Evolutionary conservation across 768 basidiomycete species (phyloP).

Genomic region (Lepiota venenata): DNA sequence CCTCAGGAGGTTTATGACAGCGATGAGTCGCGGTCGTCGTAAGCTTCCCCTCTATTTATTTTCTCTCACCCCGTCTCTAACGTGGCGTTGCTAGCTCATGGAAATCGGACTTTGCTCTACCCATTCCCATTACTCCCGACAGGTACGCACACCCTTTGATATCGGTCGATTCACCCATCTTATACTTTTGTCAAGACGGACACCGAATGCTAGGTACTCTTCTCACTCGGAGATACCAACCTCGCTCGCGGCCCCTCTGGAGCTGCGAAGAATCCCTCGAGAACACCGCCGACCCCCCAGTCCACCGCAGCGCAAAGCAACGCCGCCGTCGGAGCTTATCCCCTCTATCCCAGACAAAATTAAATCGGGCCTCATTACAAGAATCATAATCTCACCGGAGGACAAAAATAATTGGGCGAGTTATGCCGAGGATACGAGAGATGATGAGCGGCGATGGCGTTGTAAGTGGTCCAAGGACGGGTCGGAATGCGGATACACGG

Average conservation of each 20-base stretch:
- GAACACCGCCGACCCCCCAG: background rate
- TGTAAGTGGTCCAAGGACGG: constrained; percentile 6
- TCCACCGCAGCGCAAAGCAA: background rate
- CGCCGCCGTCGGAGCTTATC: no score
- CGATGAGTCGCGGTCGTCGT: background rate
- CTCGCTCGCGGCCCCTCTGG: background rate
- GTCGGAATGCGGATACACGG: constrained; percentile 17
- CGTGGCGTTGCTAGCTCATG: no score
- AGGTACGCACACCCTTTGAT: no score
- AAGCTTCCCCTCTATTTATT: background rate
- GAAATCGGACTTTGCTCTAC: no score
- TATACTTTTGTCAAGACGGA: no score
- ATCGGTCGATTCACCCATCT: no score
- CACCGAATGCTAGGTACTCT: no score
- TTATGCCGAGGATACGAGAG: constrained; percentile 9
- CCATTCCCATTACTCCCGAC: no score
- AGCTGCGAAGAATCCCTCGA: background rate
- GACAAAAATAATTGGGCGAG: constrained; percentile 11
- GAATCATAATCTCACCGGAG: background rate
- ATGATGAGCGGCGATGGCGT: constrained; percentile 5
- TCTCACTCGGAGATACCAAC: background rate
- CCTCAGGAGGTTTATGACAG: background rate
- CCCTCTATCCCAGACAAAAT: no score
- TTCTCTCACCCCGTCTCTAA: no score
- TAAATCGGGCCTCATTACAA: background rate